Conservation (phyloP, 306 rosid species). For the Cyamopsis tetragonoloba region DNA sequence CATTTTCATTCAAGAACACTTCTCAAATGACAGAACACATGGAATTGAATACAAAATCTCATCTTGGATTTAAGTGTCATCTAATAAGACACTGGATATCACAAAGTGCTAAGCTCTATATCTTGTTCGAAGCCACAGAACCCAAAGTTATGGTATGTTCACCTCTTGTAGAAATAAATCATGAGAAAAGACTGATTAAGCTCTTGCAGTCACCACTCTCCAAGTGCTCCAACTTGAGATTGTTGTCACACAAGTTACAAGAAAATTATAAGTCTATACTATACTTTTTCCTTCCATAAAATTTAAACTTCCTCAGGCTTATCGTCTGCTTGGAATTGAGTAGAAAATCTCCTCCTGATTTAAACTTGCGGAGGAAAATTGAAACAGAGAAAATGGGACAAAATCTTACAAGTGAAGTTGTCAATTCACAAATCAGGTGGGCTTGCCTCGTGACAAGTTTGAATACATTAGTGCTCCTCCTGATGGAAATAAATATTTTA, state of each 20-base stretch:
- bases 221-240: constrained; percentile 7
- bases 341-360: neutral
- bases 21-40: neutral
- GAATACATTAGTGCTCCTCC: constrained; percentile 19
- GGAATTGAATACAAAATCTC: constrained; percentile 19
- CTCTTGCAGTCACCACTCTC: constrained; percentile 15
- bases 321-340: neutral
- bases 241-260: neutral
- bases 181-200: constrained; percentile 6
- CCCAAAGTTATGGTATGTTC: neutral
- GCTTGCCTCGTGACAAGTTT: constrained; percentile 1
- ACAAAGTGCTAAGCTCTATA: neutral
- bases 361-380: constrained; percentile 7
- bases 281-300: neutral
- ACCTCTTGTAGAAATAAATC: constrained; percentile 21
- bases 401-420: constrained; percentile 19
- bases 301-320: neutral
- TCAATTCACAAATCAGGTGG: constrained; percentile 1
- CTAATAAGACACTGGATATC: neutral
- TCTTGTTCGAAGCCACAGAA: constrained; percentile 9
- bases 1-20: neutral
- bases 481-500: constrained; percentile 26
- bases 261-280: constrained; percentile 13
- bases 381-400: neutral
- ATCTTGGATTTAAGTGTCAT: constrained; percentile 17